Evolutionary conservation across 768 basidiomycete genomes (phyloP), one percentile per base, ranked within the genome.

Genomic region (Nidularia pulvinata): DNA sequence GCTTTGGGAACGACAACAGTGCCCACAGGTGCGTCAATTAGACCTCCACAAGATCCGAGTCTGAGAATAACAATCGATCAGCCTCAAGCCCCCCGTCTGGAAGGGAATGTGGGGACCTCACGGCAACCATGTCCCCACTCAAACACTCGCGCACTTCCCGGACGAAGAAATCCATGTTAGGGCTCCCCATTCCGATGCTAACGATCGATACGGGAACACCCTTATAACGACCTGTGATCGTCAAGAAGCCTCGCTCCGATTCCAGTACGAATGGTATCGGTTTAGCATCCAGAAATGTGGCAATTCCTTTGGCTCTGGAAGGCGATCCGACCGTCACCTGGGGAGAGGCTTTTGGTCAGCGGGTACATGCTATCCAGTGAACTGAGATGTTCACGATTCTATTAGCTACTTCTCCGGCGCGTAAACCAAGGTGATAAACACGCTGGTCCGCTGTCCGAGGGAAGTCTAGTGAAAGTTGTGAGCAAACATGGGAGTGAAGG

Each of bases 91-190:
- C 19, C 19, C 19, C 19, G 19, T 33, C 49, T n/a, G 33, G 32
- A 36, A 16, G 34, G 32, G 14, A 42, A 50, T 9, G 32, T 51
- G 37, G 42, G 48, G 66, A 80, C 80, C 81, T 78, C 60, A 83
- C 66, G 46, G 82, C 67, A 54, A 66, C 65, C 73, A 83, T 74
- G 64, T 83, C 81, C 13, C 91, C 91, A 54, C 67, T 75, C 37
- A 91, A 66, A 59, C 86, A 85, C 67, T 92, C 91, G 56, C 90
- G 78, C 25, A 80, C 83, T 70, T 93, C 91, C 57, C 91, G 82
- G 19, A 93, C 81, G 65, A 93, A 91, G 70, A 93, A 93, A 67
- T 93, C 91, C 72, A 86, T 87, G 69, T 90, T 93, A 1, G 90
- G 82, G 55, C 72, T 76, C 16, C 91, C 91, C 91, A 93, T 93